Evolutionary conservation across 75 land plant species (phyloP), one percentile per base, ranked within the genome.

Genomic region (Sequoia sempervirens): DNA sequence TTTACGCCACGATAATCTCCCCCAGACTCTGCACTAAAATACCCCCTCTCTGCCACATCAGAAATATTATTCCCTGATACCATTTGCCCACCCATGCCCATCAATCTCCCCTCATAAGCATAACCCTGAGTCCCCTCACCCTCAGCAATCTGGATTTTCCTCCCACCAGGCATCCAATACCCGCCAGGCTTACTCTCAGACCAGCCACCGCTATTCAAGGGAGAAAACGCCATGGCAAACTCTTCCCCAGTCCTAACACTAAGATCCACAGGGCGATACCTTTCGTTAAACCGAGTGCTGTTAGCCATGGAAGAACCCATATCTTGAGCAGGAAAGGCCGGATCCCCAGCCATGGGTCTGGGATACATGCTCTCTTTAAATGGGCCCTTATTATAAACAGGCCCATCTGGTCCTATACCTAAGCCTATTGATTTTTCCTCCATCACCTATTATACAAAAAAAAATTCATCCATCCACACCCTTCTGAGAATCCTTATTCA

Each of bases 221-320:
- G 50, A 26, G 80, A 78, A 45, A 78, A 43, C 30, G 46, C 47
- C 80, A 43, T 45, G 47, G 80, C 46, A 43, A 78, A 78, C 52
- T 78, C 80, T 47, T 78, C 80, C n/a, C 80, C 80, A 45, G 80
- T 78, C 30, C 80, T 78, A 12, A 78, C 41, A 26, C 43, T 37
- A n/a, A 78, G 80, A 45, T 78, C 80, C 13, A 43, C 47, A 45
- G 80, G 43, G 5, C 80, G 28, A 28, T 23, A 78, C 17, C 50
- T 45, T 12, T 43, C 80, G 14, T 78, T 78, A 23, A 23, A 43
- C 28, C 47, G 26, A 78, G 2, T n/a, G 45, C 14, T 78, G 46
- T 78, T 78, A 12, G 4, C 30, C 80, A 78, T 45, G 26, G 80
- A n/a, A 12, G 80, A 78, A 41, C 80, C 80, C 50, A 9, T 78